Evolutionary conservation across 2,329 filamentous ascomycete species (phyloP).

Genomic region (Alternaria novae-zelandiae): DNA sequence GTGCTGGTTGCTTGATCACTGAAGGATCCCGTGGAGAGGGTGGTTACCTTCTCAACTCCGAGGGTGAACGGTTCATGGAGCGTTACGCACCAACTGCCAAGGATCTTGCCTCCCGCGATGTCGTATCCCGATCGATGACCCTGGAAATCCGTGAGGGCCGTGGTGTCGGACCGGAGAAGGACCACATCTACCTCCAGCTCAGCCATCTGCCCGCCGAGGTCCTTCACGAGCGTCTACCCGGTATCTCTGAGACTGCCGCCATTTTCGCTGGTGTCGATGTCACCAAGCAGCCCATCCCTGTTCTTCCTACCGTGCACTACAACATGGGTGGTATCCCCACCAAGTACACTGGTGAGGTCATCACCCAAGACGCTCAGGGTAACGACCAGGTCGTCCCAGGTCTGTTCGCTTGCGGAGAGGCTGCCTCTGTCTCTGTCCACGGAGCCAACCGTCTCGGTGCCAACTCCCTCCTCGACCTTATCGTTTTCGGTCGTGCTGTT

Average conservation of each 20-base stretch:
- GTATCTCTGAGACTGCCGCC: constrained; percentile 97
- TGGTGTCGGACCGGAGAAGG: constrained; percentile 95
- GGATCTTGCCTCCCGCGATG: constrained; percentile 94
- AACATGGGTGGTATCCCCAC: constrained; percentile 99
- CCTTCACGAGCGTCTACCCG: constrained; percentile 93
- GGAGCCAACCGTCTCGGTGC: constrained; percentile 97
- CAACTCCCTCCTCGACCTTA: constrained; percentile 96
- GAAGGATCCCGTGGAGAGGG: constrained; percentile 98
- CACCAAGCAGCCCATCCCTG: constrained; percentile 94
- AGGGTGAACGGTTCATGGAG: constrained; percentile 99
- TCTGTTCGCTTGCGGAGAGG: constrained; percentile 95
- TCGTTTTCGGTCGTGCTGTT: constrained; percentile 97
- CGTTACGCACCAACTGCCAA: constrained; percentile 97
- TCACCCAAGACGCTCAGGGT: constrained; percentile 84
- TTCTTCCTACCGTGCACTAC: constrained; percentile 97
- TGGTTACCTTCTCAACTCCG: constrained; percentile 95
- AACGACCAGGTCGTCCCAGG: constrained; percentile 93
- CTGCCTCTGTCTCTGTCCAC: constrained; percentile 96
- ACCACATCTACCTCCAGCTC: constrained; percentile 98
- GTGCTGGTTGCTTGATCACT: constrained; percentile 92
- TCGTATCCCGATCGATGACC: constrained; percentile 97
- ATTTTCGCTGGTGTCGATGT: constrained; percentile 98
- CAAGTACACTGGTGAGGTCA: constrained; percentile 94
- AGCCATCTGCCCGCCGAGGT: constrained; percentile 92
- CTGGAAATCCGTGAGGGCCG: constrained; percentile 97